Percentiles rank a stretch among this genome's conserved stretches.
phyloP scores from a whole-genome alignment of 2,329 filamentous ascomycete species.

The Blastomyces silverae region DNA sequence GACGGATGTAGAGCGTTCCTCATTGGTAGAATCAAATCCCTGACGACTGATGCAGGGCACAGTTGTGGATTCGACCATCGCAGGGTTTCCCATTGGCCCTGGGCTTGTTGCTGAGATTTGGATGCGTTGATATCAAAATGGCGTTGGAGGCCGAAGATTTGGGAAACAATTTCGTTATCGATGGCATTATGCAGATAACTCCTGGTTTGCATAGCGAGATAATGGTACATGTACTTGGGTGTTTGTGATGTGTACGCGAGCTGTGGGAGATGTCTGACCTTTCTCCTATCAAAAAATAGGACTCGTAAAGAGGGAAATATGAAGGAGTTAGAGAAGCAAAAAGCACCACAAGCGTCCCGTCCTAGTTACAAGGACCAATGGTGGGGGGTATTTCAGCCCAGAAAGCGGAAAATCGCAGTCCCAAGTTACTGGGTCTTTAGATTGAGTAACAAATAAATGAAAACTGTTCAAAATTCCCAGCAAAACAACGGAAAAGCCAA shows the following conservation, averaged over 20 bases:
- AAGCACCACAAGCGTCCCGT: not conserved
- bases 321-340: not conserved
- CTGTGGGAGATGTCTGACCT: not conserved
- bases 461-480: not conserved
- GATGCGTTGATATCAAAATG: not conserved
- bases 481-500: not conserved
- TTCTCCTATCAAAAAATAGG: too few relatives aligned
- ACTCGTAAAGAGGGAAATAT: not conserved
- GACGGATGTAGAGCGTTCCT: not conserved
- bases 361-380: too few relatives aligned
- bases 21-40: not conserved
- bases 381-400: not conserved
- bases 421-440: not conserved
- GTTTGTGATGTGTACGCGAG: not conserved
- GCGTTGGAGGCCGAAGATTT: not conserved
- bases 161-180: not conserved
- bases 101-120: not conserved
- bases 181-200: not conserved
- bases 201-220: not conserved
- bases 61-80: not conserved
- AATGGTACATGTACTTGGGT: not conserved
- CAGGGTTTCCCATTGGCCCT: not conserved
- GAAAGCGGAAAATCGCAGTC: not conserved
- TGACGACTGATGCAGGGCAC: not conserved
- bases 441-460: not conserved